Conservation (phyloP, 2,329 filamentous ascomycete species). For the Penicillium frequentans region DNA sequence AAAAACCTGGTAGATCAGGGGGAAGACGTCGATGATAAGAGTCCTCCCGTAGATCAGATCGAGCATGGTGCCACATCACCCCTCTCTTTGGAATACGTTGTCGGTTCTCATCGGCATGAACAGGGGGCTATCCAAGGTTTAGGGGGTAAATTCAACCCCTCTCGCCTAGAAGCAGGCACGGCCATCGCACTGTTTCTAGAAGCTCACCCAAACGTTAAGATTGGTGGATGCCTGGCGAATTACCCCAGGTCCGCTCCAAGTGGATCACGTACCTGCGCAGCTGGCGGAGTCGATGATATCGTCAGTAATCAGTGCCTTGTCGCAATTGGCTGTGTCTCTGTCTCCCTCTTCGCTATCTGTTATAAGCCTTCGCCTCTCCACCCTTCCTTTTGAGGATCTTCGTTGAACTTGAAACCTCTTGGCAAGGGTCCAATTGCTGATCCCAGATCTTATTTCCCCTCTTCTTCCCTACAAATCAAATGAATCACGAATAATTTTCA, state of each 20-base stretch:
- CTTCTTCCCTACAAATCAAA: background rate
- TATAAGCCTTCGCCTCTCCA: slow-evolving; percentile 26
- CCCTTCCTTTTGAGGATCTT: slow-evolving; percentile 20
- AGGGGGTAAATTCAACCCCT: slow-evolving; percentile 15
- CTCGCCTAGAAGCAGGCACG: slow-evolving; percentile 11
- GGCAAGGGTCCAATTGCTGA: slow-evolving; percentile 20
- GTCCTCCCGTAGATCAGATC: slow-evolving; percentile 4
- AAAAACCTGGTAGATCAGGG: slow-evolving; percentile 1
- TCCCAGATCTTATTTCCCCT: background rate
- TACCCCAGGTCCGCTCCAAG: slow-evolving; percentile 33
- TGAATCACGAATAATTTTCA: background rate
- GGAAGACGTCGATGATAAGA: background rate
- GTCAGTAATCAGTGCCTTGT: slow-evolving; percentile 25
- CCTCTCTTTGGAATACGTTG: slow-evolving; percentile 10
- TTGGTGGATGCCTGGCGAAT: slow-evolving; percentile 21
- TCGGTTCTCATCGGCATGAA: slow-evolving; percentile 22
- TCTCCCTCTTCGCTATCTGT: slow-evolving; percentile 17
- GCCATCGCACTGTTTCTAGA: slow-evolving; percentile 24
- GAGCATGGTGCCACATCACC: slow-evolving; percentile 6
- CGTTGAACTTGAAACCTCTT: slow-evolving; percentile 16
- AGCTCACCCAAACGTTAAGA: slow-evolving; percentile 14
- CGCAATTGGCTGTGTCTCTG: slow-evolving; percentile 22
- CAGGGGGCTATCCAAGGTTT: background rate
- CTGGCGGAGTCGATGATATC: slow-evolving; percentile 23
- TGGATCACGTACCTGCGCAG: slow-evolving; percentile 27